These are phyloP conservation scores for Annulohypoxylon stygium DNA, from an alignment of 495 filamentous ascomycete genomes.

Conservation along the genomic window DNA sequence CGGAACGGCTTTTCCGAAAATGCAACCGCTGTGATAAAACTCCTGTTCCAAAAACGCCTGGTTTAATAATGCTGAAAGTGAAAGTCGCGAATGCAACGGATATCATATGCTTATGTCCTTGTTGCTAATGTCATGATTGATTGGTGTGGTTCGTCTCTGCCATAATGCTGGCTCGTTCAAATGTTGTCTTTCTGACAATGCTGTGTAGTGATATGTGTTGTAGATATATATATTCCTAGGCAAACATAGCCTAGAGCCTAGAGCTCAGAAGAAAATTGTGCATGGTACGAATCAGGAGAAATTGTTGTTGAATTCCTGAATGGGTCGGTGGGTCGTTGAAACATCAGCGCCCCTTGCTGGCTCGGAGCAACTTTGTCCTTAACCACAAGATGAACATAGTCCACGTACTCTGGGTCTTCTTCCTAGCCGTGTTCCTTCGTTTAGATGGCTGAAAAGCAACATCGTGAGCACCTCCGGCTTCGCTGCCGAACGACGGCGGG, in stretches of 20 bases:
- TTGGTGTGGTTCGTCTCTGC: conserved; percentile 18
- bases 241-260: background rate
- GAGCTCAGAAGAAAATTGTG: background rate
- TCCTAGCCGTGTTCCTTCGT: conserved; percentile 61
- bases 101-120: conserved; percentile 43
- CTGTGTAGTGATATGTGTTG: conserved; percentile 26
- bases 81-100: conserved; percentile 46
- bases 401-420: conserved; percentile 67
- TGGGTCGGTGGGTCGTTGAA: background rate
- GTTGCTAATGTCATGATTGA: conserved; percentile 12
- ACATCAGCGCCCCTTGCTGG: conserved; percentile 46
- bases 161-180: conserved; percentile 9
- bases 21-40: conserved; percentile 37
- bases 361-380: conserved; percentile 63
- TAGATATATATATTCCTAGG: conserved; percentile 22
- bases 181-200: conserved; percentile 12
- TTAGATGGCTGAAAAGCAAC: conserved; percentile 54
- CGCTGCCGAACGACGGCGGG: conserved; percentile 41
- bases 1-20: conserved; percentile 24
- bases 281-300: background rate
- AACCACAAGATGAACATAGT: conserved; percentile 68
- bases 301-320: background rate
- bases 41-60: conserved; percentile 39
- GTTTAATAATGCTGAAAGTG: conserved; percentile 32
- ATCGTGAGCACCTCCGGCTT: conserved; percentile 47